Evolutionary conservation across 495 filamentous ascomycete genomes (phyloP).

Genomic region (Daldinia vernicosa): DNA sequence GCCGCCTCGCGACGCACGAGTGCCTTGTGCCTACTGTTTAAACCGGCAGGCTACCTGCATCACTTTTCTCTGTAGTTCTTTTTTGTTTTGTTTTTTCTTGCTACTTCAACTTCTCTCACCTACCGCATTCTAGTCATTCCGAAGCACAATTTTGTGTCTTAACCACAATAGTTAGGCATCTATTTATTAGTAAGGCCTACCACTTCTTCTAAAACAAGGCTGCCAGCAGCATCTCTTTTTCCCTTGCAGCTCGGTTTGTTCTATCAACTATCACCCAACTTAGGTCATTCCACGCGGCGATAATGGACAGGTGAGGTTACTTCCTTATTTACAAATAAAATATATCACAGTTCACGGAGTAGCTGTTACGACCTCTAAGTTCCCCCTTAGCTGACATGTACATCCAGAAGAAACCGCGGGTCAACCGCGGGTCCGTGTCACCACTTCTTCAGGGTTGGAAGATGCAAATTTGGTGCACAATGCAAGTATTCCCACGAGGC

Average conservation of each 20-base stretch:
- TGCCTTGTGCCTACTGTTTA: background rate
- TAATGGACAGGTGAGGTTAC: constrained; percentile 26
- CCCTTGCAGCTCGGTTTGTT: background rate
- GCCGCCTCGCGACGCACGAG: constrained; percentile 17
- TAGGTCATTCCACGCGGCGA: background rate
- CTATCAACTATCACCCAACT: background rate
- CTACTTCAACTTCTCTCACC: background rate
- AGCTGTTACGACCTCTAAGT: background rate
- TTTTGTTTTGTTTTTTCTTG: background rate
- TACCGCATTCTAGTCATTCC: background rate
- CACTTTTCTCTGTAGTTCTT: background rate
- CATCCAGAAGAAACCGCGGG: constrained; percentile 2
- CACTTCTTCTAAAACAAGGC: background rate
- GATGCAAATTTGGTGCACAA: constrained; percentile 29
- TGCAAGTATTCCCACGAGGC: constrained; percentile 40
- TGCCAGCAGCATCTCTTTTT: background rate
- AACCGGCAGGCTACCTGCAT: background rate
- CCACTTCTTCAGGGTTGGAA: constrained; percentile 27
- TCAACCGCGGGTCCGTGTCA: constrained; percentile 7
- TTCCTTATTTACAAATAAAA: background rate
- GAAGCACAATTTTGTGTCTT: background rate
- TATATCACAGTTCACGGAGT: background rate
- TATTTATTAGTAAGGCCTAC: background rate
- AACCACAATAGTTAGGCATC: background rate
- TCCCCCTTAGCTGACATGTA: constrained; percentile 13